Evolutionary conservation across 2,329 filamentous ascomycete species (phyloP), one percentile per base, ranked within the genome.

Genomic region (Fusarium pseudograminearum): DNA sequence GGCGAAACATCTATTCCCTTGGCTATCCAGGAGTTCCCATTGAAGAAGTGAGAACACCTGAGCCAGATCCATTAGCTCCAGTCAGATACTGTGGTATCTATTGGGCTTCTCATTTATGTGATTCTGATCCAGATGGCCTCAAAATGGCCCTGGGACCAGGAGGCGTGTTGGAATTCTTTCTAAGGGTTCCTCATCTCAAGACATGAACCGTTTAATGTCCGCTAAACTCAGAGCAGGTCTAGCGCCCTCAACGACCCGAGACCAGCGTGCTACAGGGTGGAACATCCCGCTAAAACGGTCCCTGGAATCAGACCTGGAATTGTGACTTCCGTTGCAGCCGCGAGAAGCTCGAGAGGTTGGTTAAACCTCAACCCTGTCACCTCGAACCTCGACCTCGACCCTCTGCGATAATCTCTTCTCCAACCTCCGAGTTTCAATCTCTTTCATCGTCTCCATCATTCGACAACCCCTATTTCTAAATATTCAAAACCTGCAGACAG

Each of bases 281-380:
- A 64, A 60, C 67, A 51, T 58, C 52, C 48, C 57, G 41, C 57
- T 41, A 44, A 64, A 58, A 36, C 24, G 47, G 67, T 70, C 67
- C 67, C 57, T 69, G 67, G 50, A 67, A 63, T 46, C 53, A 20
- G 22, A 42, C 22, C 40, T 26, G 42, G 42, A 45, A 24, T 47
- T 56, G 58, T 24, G 34, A 42, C 41, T 48, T 61, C 67, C 68
- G 67, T 69, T 15, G 47, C 55, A 56, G 56, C 68, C 64, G 68
- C 57, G 56, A 65, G 16, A 56, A 30, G 30, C 55, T 48, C 24
- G 44, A 61, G 56, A 61, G 56, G 56, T 61, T 52, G 48, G 18
- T 42, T 24, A 47, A 62, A 62, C 24, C 24, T 63, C 42, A 56
- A 69, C 51, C 57, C 53, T 65, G 42, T 22, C 65, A 41, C 31